Evolutionary conservation across 306 rosid species (phyloP).

Genomic region (Fagus sylvatica): DNA sequence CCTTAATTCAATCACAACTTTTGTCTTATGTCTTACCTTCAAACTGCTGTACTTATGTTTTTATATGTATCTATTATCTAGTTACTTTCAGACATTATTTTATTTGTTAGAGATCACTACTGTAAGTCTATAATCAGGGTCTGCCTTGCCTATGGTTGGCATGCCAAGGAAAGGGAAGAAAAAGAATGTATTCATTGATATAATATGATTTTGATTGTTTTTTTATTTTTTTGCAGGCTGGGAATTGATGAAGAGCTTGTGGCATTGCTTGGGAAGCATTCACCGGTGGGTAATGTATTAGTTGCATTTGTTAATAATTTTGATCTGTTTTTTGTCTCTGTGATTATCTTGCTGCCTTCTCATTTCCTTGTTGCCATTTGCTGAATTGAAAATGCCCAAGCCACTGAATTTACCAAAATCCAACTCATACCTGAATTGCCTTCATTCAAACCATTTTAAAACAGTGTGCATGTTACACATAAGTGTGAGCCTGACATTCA

Average conservation of each 20-base stretch:
- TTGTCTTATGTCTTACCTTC: not conserved
- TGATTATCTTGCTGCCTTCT: not conserved
- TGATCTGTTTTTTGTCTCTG: not conserved
- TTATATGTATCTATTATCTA: not conserved
- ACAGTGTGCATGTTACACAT: not conserved
- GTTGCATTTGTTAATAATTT: conserved; percentile 10
- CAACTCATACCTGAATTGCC: not conserved
- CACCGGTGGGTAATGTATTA: conserved; percentile 58
- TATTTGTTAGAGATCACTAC: not conserved
- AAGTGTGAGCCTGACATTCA: not conserved
- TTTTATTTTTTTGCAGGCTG: conserved; percentile 46
- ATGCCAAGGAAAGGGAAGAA: not conserved
- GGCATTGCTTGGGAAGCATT: conserved; percentile 77
- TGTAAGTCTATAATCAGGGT: not conserved
- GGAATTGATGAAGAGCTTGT: conserved; percentile 98
- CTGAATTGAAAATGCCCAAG: not conserved
- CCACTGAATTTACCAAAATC: not conserved
- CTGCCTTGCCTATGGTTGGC: not conserved
- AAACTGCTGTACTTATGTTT: not conserved
- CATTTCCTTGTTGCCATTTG: not conserved
- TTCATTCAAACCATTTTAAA: not conserved
- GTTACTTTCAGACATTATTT: not conserved
- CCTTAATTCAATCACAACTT: not conserved
- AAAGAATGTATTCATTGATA: not conserved
- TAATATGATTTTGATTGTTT: conserved; percentile 27